These are phyloP conservation scores for Blastobotrys mokoenaii DNA, from an alignment of 805 yeast species.

Conservation along the genomic window DNA sequence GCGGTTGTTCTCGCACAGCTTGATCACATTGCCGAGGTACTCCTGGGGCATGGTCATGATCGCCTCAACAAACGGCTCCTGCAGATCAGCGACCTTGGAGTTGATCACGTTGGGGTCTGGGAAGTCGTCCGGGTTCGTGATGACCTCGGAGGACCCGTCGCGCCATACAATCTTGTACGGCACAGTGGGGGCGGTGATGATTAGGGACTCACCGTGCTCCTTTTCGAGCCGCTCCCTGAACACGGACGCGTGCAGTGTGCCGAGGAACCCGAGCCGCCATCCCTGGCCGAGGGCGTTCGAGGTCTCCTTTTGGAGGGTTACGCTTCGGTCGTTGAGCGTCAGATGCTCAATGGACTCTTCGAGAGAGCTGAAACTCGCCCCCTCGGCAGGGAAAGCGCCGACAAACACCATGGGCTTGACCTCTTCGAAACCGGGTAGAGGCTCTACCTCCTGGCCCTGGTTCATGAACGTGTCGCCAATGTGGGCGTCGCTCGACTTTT, in stretches of 20 bases:
- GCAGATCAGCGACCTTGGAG: slow-evolving; percentile 39
- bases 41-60: slow-evolving; percentile 87
- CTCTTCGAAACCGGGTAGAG: slow-evolving; percentile 92
- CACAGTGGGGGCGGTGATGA: slow-evolving; percentile 92
- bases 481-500: slow-evolving; percentile 72
- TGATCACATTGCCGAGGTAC: slow-evolving; percentile 78
- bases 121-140: slow-evolving; percentile 89
- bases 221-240: slow-evolving; percentile 86
- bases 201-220: slow-evolving; percentile 88
- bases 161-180: slow-evolving; percentile 72
- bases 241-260: slow-evolving; percentile 91
- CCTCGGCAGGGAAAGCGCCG: slow-evolving; percentile 96
- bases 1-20: slow-evolving; percentile 73
- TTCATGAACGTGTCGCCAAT: slow-evolving; percentile 82
- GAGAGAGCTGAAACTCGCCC: slow-evolving; percentile 76
- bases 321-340: slow-evolving; percentile 87
- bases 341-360: slow-evolving; percentile 86
- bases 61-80: slow-evolving; percentile 88
- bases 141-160: slow-evolving; percentile 54
- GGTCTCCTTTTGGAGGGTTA: slow-evolving; percentile 79
- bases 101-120: slow-evolving; percentile 46
- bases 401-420: slow-evolving; percentile 98
- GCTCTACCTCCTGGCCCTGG: slow-evolving; percentile 48
- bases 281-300: slow-evolving; percentile 95
- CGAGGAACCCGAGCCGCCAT: slow-evolving; percentile 93